Percentiles rank a stretch among this genome's conserved stretches.
Evolutionary conservation across 2,329 filamentous ascomycete genomes (phyloP).

Genomic region (Cadophora sp.): DNA sequence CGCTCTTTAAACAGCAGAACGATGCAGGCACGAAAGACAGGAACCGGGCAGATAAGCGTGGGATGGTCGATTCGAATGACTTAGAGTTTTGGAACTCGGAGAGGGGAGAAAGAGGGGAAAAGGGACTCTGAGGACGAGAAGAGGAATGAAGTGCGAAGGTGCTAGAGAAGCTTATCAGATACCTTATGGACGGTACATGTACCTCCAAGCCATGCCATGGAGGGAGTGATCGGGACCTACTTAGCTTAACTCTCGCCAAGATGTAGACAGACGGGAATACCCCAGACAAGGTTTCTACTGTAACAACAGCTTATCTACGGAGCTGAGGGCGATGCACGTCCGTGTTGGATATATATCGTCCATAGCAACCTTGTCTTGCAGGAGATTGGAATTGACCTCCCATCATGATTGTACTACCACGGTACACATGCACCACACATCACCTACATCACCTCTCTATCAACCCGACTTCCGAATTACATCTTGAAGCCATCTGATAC

Average conservation of each 20-base stretch:
- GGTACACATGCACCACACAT: not conserved
- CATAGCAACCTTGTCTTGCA: not conserved
- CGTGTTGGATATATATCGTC: not conserved
- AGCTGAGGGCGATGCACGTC: not conserved
- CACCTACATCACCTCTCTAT: too few species aligned
- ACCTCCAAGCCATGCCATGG: not conserved
- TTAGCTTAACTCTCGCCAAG: not conserved
- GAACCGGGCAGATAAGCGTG: not conserved
- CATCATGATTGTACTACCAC: not conserved
- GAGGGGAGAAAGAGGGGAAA: not conserved
- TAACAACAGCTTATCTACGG: not conserved
- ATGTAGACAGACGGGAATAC: not conserved
- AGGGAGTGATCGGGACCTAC: not conserved
- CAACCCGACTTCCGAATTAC: too few species aligned
- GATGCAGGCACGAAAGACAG: not conserved
- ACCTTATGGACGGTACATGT: not conserved
- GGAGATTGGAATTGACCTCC: too few species aligned
- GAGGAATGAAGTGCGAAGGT: constrained; percentile 7
- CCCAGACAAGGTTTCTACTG: not conserved
- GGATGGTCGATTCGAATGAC: not conserved
- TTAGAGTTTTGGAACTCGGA: not conserved
- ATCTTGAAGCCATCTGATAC: not conserved
- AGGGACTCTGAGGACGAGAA: not conserved
- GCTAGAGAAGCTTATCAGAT: not conserved
- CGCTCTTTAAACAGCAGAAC: constrained; percentile 3